Conservation (phyloP, 495 filamentous ascomycete species). For the Daldinia caldariorum region DNA sequence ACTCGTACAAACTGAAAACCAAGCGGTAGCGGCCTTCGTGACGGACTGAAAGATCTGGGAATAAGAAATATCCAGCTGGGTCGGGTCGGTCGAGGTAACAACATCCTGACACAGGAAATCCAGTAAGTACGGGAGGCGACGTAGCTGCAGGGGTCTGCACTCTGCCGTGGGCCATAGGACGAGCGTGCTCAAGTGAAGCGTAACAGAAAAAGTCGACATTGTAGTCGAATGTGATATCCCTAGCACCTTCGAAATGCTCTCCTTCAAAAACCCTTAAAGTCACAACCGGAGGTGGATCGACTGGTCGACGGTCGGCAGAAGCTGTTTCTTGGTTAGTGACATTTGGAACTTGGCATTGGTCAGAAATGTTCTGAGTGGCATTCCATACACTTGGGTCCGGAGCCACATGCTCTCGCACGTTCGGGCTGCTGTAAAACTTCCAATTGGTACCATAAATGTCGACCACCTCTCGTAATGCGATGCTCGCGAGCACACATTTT, state of each 20-base stretch:
- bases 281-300: conserved; percentile 97
- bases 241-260: conserved; percentile 63
- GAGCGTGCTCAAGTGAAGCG: conserved; percentile 88
- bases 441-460: conserved; percentile 81
- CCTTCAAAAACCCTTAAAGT: conserved; percentile 88
- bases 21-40: conserved; percentile 93
- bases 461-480: conserved; percentile 80
- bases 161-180: conserved; percentile 84
- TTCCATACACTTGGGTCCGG: conserved; percentile 89
- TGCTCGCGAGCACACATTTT: conserved; percentile 58
- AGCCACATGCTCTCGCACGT: conserved; percentile 94
- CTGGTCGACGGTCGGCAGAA: conserved; percentile 93
- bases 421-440: conserved; percentile 94
- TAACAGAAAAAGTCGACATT: conserved; percentile 99
- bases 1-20: conserved; percentile 92
- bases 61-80: conserved; percentile 96
- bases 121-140: conserved; percentile 86
- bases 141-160: conserved; percentile 69
- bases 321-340: conserved; percentile 61
- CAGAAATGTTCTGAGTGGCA: conserved; percentile 1
- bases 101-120: conserved; percentile 95
- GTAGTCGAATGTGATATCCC: conserved; percentile 89
- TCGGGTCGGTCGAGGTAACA: conserved; percentile 92
- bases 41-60: conserved; percentile 95
- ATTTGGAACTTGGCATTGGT: conserved; percentile 13